These are phyloP conservation scores for Coemansia sp. DNA, from an alignment of 192 early-diverging fungal genomes.

Conservation along the genomic window DNA sequence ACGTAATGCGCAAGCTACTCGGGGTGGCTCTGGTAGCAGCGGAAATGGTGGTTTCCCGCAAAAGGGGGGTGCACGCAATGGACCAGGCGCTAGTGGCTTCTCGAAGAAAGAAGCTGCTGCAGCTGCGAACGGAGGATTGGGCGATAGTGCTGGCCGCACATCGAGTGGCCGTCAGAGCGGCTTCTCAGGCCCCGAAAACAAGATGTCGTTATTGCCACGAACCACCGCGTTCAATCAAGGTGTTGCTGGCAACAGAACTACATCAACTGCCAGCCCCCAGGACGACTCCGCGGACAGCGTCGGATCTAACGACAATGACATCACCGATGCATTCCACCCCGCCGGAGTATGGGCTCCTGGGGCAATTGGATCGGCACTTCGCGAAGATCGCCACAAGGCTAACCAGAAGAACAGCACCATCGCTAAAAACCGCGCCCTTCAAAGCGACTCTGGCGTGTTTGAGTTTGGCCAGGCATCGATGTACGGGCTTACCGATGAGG, in stretches of 20 bases:
- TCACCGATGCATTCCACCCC: background rate
- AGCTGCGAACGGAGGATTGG: conserved; percentile 13
- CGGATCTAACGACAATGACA: conserved; percentile 18
- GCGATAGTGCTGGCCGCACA: conserved; percentile 22
- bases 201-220: conserved; percentile 2
- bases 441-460: conserved; percentile 12
- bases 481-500: conserved; percentile 7
- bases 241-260: conserved; percentile 3
- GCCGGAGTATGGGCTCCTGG: conserved; percentile 19
- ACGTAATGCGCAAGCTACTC: conserved; percentile 14
- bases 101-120: conserved; percentile 19
- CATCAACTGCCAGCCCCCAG: conserved; percentile 17
- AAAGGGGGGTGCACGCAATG: conserved; percentile 11
- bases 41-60: background rate
- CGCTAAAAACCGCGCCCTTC: background rate
- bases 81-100: conserved; percentile 2
- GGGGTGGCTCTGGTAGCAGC: conserved; percentile 3
- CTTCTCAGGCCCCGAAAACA: conserved; percentile 4
- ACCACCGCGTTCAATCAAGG: background rate
- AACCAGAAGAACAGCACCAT: background rate
- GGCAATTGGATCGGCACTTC: conserved; percentile 13
- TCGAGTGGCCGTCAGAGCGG: background rate
- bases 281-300: conserved; percentile 9
- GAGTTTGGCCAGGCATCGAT: background rate
- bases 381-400: conserved; percentile 7